A percentile compares a stretch with the other conserved stretches of the same genome.
Evolutionary conservation across 495 filamentous ascomycete species (phyloP).

Genomic region (Astrothelium subdiscretum): DNA sequence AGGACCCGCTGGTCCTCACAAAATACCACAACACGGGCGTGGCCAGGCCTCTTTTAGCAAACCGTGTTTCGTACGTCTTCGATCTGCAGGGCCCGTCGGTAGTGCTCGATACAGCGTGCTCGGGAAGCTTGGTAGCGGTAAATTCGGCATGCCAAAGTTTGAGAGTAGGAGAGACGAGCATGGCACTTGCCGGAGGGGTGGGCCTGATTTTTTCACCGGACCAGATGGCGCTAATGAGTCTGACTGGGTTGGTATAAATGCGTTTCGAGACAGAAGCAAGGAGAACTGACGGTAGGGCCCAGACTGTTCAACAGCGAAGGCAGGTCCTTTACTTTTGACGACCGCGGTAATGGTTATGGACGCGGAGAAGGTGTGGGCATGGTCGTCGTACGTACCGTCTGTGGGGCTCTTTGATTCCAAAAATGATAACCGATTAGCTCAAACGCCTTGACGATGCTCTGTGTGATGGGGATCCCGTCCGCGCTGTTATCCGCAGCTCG

Average conservation of each 20-base stretch:
- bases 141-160: not conserved
- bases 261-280: not conserved
- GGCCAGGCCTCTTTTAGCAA: constrained; percentile 32
- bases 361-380: constrained; percentile 28
- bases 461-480: constrained; percentile 27
- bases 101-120: constrained; percentile 43
- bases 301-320: not conserved
- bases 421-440: no score
- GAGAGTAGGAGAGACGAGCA: not conserved
- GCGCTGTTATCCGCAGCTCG: constrained; percentile 10
- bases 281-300: no score
- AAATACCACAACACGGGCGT: not conserved
- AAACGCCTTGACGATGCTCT: constrained; percentile 31
- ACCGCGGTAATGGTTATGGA: constrained; percentile 24
- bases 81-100: constrained; percentile 37
- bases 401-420: no score
- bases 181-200: not conserved
- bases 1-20: not conserved
- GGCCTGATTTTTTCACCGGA: not conserved
- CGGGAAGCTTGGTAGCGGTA: constrained; percentile 13
- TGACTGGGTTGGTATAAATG: not conserved
- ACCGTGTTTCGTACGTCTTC: constrained; percentile 38
- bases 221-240: not conserved
- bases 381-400: no score
- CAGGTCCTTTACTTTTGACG: constrained; percentile 1